These are phyloP conservation scores for Bodo saltans DNA, from an alignment of 78 protist species.

Conservation along the genomic window DNA sequence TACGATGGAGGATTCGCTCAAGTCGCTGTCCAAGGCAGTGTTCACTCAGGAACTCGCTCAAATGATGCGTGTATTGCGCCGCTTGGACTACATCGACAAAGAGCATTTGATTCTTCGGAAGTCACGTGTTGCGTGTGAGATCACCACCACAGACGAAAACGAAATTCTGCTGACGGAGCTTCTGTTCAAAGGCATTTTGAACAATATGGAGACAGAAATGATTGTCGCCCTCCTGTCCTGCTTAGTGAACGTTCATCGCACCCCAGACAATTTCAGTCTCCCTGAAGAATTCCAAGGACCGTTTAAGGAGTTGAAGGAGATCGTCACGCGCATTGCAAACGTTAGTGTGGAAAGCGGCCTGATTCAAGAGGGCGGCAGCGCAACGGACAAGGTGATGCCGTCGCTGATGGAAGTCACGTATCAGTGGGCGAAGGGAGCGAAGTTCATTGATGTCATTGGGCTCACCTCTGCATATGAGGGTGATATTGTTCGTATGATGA, in stretches of 20 bases:
- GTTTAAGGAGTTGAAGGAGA: conserved; percentile 49
- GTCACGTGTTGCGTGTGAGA: conserved; percentile 92
- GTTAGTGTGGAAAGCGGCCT: conserved; percentile 74
- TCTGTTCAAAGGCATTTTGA: conserved; percentile 83
- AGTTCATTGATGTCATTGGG: conserved; percentile 71
- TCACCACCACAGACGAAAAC: conserved; percentile 76
- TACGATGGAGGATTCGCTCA: conserved; percentile 31
- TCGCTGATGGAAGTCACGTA: conserved; percentile 63
- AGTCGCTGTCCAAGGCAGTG: conserved; percentile 41
- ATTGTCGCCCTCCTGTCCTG: conserved; percentile 70
- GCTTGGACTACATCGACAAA: conserved; percentile 70
- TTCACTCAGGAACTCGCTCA: conserved; percentile 64
- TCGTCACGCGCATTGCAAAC: conserved; percentile 60
- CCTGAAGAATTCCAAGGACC: conserved; percentile 32
- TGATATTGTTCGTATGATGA: conserved; percentile 71
- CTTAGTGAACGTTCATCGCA: conserved; percentile 58
- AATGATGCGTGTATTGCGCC: conserved; percentile 71
- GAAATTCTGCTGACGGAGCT: conserved; percentile 88
- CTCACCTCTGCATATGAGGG: conserved; percentile 87
- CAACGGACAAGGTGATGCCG: conserved; percentile 58
- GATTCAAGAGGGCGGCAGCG: conserved; percentile 61
- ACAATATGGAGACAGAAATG: conserved; percentile 64
- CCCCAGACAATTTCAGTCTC: not conserved
- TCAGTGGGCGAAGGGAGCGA: conserved; percentile 72
- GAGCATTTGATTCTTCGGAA: conserved; percentile 76